phyloP scores from a whole-genome alignment of 2,329 filamentous ascomycete species.

The Penicillium sclerotigenum region DNA sequence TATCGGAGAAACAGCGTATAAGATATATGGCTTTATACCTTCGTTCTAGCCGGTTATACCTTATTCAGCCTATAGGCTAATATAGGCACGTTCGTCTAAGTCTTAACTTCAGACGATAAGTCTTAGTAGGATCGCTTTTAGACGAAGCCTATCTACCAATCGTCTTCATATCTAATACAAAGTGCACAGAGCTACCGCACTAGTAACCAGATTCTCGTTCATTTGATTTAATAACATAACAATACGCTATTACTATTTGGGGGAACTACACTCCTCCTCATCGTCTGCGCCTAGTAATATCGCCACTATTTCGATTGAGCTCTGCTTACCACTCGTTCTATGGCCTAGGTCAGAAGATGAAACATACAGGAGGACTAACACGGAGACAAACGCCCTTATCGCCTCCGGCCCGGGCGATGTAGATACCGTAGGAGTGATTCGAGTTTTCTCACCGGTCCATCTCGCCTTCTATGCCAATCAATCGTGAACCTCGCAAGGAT shows the following conservation, averaged over 20 bases:
- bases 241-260: background rate
- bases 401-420: background rate
- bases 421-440: background rate
- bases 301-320: background rate
- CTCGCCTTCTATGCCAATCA: background rate
- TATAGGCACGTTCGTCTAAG: no score
- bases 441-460: background rate
- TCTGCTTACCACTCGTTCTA: background rate
- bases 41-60: no score
- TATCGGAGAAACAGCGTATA: no score
- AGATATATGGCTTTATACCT: no score
- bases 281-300: background rate
- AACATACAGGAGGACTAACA: background rate
- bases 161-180: background rate
- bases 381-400: background rate
- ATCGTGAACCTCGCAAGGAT: background rate
- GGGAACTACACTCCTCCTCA: background rate
- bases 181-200: background rate
- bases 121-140: no score
- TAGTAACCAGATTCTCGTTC: background rate
- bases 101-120: no score
- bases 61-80: no score
- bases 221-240: background rate
- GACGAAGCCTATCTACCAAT: no score
- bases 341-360: background rate